Percentiles rank a stretch among this genome's conserved stretches.
phyloP scores from a whole-genome alignment of 495 filamentous ascomycete species.

The Tuber melanosporum region DNA sequence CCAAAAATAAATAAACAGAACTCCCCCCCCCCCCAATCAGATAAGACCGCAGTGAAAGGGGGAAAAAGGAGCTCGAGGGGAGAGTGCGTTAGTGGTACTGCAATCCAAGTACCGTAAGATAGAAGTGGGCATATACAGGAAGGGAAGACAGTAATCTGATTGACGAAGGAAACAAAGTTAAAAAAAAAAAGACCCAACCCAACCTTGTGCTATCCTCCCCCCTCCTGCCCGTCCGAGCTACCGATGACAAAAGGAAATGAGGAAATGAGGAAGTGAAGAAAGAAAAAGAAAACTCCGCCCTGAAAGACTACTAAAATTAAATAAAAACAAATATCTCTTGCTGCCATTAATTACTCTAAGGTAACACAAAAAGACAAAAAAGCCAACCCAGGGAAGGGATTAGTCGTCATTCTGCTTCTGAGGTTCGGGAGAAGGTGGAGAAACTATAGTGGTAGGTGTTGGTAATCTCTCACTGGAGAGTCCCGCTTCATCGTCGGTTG shows the following conservation, averaged over 20 bases:
- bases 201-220: constrained; percentile 12
- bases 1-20: constrained; percentile 16
- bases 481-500: constrained; percentile 32
- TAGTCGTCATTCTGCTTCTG: constrained; percentile 31
- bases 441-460: constrained; percentile 45
- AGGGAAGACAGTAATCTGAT: neutral
- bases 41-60: neutral
- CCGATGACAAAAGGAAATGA: constrained; percentile 16
- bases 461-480: constrained; percentile 26
- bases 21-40: constrained; percentile 2
- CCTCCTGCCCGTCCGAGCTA: neutral
- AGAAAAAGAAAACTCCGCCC: constrained; percentile 13
- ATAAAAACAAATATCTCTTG: constrained; percentile 4
- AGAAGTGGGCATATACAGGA: constrained; percentile 15
- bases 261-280: neutral
- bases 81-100: constrained; percentile 5
- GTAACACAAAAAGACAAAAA: constrained; percentile 13
- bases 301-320: constrained; percentile 13
- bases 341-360: constrained; percentile 21
- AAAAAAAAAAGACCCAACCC: constrained; percentile 17
- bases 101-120: neutral
- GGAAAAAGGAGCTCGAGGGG: neutral
- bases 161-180: constrained; percentile 4
- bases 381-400: constrained; percentile 10
- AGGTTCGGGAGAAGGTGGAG: constrained; percentile 47